Conservation (phyloP, 441 rosid genomes). For the Isatis lusitanica region DNA sequence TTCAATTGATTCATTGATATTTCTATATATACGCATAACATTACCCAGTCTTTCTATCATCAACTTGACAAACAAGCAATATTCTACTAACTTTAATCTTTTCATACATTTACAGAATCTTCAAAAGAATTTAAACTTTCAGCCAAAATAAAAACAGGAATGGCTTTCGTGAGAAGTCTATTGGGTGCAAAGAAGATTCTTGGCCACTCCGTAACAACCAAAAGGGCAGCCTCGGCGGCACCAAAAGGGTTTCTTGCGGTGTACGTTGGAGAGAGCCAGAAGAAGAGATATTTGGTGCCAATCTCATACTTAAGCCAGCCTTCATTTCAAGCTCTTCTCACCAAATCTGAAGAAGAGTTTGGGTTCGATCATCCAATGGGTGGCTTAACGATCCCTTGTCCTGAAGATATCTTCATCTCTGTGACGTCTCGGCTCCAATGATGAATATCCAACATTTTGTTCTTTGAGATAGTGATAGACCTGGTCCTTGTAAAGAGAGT, state of each 20-base stretch:
- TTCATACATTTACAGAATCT: not conserved
- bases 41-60: not conserved
- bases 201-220: not conserved
- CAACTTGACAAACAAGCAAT: conserved; percentile 6
- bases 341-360: conserved; percentile 24
- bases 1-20: not conserved
- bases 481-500: conserved; percentile 11
- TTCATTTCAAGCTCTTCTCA: conserved; percentile 24
- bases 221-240: not conserved
- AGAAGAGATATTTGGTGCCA: conserved; percentile 31
- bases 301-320: conserved; percentile 26
- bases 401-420: conserved; percentile 8
- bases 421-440: conserved; percentile 22
- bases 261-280: conserved; percentile 31
- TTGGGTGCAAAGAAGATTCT: conserved; percentile 26
- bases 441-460: not conserved
- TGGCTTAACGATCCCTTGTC: conserved; percentile 25
- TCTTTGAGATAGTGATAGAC: conserved; percentile 1
- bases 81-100: not conserved
- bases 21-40: not conserved
- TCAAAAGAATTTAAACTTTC: not conserved
- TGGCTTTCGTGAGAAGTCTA: conserved; percentile 32
- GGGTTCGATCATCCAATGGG: conserved; percentile 34
- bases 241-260: conserved; percentile 39
- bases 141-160: not conserved